phyloP scores from a whole-genome alignment of 2,329 filamentous ascomycete genomes.

The Saccharata proteae region DNA sequence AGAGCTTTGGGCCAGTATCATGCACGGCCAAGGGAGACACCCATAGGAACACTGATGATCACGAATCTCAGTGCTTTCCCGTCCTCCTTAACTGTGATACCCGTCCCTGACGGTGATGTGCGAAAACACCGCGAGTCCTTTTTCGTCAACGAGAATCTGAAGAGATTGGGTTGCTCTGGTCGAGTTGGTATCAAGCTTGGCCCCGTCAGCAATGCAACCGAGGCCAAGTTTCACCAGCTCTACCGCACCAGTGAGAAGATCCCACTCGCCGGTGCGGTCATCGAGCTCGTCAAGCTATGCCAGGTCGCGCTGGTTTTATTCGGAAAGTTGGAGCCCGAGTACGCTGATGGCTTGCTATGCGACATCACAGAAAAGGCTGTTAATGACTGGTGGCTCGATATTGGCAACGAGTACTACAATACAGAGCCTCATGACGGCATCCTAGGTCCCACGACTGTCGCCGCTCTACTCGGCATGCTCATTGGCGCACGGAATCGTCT shows the following conservation, averaged over 20 bases:
- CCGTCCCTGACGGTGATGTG: slow-evolving; percentile 76
- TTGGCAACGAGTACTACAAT: slow-evolving; percentile 84
- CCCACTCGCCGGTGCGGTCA: slow-evolving; percentile 62
- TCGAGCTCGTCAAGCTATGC: slow-evolving; percentile 83
- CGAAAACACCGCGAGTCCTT: slow-evolving; percentile 70
- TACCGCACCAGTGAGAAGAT: slow-evolving; percentile 81
- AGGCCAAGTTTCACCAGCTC: slow-evolving; percentile 82
- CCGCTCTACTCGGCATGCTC: slow-evolving; percentile 73
- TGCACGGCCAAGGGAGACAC: slow-evolving; percentile 70
- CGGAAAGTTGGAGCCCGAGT: slow-evolving; percentile 73
- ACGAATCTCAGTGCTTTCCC: slow-evolving; percentile 90
- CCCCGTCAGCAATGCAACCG: slow-evolving; percentile 65
- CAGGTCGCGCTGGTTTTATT: slow-evolving; percentile 83
- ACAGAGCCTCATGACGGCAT: slow-evolving; percentile 88
- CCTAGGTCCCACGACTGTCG: slow-evolving; percentile 80
- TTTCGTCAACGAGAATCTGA: slow-evolving; percentile 88
- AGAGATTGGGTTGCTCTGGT: slow-evolving; percentile 83
- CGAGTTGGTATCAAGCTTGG: slow-evolving; percentile 73
- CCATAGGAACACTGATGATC: slow-evolving; percentile 76
- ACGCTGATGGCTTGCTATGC: slow-evolving; percentile 83
- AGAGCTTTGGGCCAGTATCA: slow-evolving; percentile 75
- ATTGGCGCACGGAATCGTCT: slow-evolving; percentile 85
- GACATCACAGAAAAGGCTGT: slow-evolving; percentile 86
- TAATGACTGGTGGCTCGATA: slow-evolving; percentile 91
- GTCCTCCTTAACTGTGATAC: slow-evolving; percentile 82